These are phyloP conservation scores for Solanum aculeatissimum DNA, from an alignment of 305 asterid species.

Conservation along the genomic window DNA sequence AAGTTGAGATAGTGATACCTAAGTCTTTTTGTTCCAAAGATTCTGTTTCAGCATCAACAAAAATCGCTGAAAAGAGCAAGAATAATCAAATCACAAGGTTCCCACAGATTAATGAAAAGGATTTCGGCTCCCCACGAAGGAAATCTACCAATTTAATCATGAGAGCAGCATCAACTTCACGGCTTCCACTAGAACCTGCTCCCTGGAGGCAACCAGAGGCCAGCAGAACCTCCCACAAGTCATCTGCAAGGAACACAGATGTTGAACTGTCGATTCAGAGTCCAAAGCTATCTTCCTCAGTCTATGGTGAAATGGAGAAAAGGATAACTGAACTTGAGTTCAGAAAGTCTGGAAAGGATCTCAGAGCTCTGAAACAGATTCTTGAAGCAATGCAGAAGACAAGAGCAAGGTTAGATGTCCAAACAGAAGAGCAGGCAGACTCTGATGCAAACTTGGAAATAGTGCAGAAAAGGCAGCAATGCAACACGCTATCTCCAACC, in stretches of 20 bases:
- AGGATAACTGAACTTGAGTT: constrained; percentile 74
- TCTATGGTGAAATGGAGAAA: constrained; percentile 81
- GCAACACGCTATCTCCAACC: constrained; percentile 21
- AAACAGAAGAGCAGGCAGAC: constrained; percentile 28
- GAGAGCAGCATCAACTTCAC: constrained; percentile 33
- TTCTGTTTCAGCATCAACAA: constrained; percentile 9
- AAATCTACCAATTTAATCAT: constrained; percentile 16
- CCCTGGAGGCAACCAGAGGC: constrained; percentile 62
- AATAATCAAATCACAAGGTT: constrained; percentile 20
- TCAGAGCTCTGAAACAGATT: constrained; percentile 86
- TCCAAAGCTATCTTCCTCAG: constrained; percentile 37
- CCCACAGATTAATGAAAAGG: constrained; percentile 22
- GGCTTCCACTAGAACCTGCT: constrained; percentile 70
- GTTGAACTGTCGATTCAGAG: constrained; percentile 17
- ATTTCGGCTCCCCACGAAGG: constrained; percentile 23
- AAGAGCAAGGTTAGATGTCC: constrained; percentile 36
- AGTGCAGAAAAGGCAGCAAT: constrained; percentile 11
- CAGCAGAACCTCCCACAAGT: constrained; percentile 29
- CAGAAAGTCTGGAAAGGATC: constrained; percentile 76
- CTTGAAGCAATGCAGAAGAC: constrained; percentile 80
- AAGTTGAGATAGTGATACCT: constrained; percentile 17
- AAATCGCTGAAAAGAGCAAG: constrained; percentile 21
- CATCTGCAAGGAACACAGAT: constrained; percentile 19
- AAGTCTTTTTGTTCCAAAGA: constrained; percentile 19
- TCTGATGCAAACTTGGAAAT: constrained; percentile 2